A percentile compares a stretch with the other conserved stretches of the same genome.
These are phyloP conservation scores for Trematosphaeria pertusa DNA, from an alignment of 2,329 filamentous ascomycete genomes.

Conservation along the genomic window DNA sequence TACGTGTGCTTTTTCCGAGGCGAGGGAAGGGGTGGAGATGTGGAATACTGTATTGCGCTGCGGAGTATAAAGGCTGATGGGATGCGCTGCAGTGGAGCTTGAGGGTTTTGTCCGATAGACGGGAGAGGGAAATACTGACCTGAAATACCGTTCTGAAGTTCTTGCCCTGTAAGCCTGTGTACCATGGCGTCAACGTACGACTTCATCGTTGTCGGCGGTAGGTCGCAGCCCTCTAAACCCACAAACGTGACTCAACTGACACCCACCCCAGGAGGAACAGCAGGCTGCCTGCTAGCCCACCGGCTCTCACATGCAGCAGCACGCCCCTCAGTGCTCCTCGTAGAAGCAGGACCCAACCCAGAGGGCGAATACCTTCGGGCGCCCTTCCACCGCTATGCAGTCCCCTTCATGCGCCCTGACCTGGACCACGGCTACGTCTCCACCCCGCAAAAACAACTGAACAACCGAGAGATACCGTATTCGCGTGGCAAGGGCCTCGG, in stretches of 20 bases:
- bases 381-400: slow-evolving; percentile 63
- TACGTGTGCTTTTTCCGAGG: no score
- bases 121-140: no score
- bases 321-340: slow-evolving; percentile 62
- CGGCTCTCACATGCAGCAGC: slow-evolving; percentile 57
- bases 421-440: slow-evolving; percentile 61
- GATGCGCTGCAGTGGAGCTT: no score
- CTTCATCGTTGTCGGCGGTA: slow-evolving; percentile 53
- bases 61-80: no score
- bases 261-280: slow-evolving; percentile 59
- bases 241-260: no score
- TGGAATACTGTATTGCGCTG: no score
- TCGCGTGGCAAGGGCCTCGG: slow-evolving; percentile 59
- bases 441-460: slow-evolving; percentile 50
- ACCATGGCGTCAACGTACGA: slow-evolving; percentile 37
- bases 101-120: no score
- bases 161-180: no score
- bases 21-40: no score
- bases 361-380: slow-evolving; percentile 49
- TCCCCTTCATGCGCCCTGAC: slow-evolving; percentile 51
- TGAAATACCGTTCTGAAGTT: no score
- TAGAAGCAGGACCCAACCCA: slow-evolving; percentile 67
- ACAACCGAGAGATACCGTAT: slow-evolving; percentile 50
- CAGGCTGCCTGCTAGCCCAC: slow-evolving; percentile 64
- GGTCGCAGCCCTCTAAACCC: slow-evolving; percentile 8